Evolutionary conservation across 805 yeast genomes (phyloP), one percentile per base, ranked within the genome.

Genomic region (Kuraishia hungarica): DNA sequence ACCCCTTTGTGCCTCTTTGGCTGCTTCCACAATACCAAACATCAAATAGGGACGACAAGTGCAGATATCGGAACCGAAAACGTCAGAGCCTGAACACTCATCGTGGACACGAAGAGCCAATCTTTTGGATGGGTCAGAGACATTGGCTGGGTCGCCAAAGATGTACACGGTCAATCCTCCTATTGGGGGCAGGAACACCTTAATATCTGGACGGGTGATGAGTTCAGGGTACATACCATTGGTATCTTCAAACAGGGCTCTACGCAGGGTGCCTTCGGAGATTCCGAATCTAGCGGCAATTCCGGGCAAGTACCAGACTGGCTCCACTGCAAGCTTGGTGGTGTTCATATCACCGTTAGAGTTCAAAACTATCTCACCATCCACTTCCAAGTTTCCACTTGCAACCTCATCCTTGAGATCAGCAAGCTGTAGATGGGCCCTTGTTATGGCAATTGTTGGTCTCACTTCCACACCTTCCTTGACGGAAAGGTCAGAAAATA

Each of bases 211-310:
- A 65, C 89, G 79, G 6, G 88, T 83, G 54, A 83, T 73, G 60
- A 83, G 72, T 67, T 83, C 88, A 17, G 88, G 87, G 64, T 83
- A 83, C 79, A 83, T 82, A 48, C 88, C 87, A 61, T 84, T 85
- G 52, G 88, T 83, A 63, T 83, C 87, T 64, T 83, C 83, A 64
- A 83, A 83, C 58, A 83, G 70, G 2, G 85, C 81, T 52, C 81
- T 76, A 64, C 88, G 76, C 51, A 83, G 72, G 52, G 80, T 80
- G 19, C 64, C 67, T 62, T 83, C 89, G 35, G 79, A 70, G 57
- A 83, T 77, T 28, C 79, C 79, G 62, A 83, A 79, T 62, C 86
- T 78, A 64, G 80, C 73, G 26, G 88, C 89, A 56, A 83, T 84
- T 26, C 86, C 87, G 2, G 89, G 89, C 56, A 83, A 71, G 61